These are phyloP conservation scores for Zopfia rhizophila DNA, from an alignment of 2,329 filamentous ascomycete species.

Conservation along the genomic window DNA sequence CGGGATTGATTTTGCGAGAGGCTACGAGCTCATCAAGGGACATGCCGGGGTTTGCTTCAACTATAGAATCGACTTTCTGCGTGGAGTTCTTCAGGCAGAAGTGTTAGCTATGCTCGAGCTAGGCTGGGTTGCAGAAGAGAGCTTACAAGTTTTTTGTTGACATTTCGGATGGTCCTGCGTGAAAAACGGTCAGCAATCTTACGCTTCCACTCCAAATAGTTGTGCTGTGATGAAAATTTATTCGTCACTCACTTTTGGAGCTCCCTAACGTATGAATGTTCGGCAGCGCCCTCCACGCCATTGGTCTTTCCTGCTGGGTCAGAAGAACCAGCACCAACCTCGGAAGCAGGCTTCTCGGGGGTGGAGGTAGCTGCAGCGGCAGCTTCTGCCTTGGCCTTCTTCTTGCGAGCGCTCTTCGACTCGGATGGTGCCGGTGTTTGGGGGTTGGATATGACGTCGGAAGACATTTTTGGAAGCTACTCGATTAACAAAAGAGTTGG, in stretches of 20 bases:
- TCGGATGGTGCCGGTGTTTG: constrained; percentile 67
- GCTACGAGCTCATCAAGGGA: constrained; percentile 78
- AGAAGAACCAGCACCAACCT: constrained; percentile 41
- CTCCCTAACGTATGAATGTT: constrained; percentile 86
- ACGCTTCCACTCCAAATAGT: not conserved
- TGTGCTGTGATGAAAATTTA: constrained; percentile 12
- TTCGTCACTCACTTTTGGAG: constrained; percentile 85
- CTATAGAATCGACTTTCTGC: constrained; percentile 75
- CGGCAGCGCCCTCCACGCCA: constrained; percentile 68
- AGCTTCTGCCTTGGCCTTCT: constrained; percentile 60
- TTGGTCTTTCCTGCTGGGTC: constrained; percentile 58
- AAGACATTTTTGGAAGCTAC: constrained; percentile 72
- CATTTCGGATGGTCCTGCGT: constrained; percentile 84
- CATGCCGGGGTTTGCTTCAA: constrained; percentile 75
- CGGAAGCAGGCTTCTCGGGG: constrained; percentile 48
- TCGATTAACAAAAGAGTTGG: constrained; percentile 9
- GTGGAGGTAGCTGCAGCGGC: constrained; percentile 40
- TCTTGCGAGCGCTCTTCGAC: constrained; percentile 64
- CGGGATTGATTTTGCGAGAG: constrained; percentile 78
- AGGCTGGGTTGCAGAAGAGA: constrained; percentile 7
- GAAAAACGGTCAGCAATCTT: constrained; percentile 26
- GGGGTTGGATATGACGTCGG: constrained; percentile 71
- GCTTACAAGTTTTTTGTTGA: constrained; percentile 93
- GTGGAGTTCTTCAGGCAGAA: constrained; percentile 67
- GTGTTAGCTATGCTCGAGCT: constrained; percentile 29